These are phyloP conservation scores for Sporobolomyces phaffii DNA, from an alignment of 768 basidiomycete species.

Conservation along the genomic window DNA sequence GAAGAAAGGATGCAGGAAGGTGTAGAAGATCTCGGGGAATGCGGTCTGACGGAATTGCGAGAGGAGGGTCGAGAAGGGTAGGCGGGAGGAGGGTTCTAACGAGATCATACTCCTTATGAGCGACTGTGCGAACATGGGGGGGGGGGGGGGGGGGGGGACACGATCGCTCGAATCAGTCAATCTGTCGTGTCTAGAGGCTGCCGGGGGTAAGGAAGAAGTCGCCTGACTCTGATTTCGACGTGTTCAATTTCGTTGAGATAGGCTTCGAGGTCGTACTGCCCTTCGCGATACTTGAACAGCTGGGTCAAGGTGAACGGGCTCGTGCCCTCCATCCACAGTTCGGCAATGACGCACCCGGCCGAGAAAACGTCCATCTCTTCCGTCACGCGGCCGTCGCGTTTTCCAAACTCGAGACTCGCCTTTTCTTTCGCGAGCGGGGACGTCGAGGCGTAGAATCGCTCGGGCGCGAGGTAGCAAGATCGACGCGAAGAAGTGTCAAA, in stretches of 20 bases:
- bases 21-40: constrained; percentile 89
- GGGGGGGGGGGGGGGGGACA: too few relatives aligned
- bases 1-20: constrained; percentile 85
- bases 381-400: constrained; percentile 73
- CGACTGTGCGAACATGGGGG: constrained; percentile 58
- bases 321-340: constrained; percentile 89
- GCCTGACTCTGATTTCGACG: constrained; percentile 67
- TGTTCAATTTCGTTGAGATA: constrained; percentile 73
- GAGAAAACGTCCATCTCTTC: constrained; percentile 98
- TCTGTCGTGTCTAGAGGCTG: too few relatives aligned
- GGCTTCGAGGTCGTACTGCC: constrained; percentile 57
- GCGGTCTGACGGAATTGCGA: constrained; percentile 68
- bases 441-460: constrained; percentile 81
- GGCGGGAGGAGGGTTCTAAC: constrained; percentile 67
- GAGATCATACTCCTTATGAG: constrained; percentile 86
- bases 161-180: neutral
- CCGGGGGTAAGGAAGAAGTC: neutral
- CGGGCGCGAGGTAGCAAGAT: constrained; percentile 93
- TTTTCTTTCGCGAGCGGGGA: constrained; percentile 68
- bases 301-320: constrained; percentile 90
- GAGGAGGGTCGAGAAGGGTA: constrained; percentile 72
- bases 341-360: constrained; percentile 87
- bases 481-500: constrained; percentile 90
- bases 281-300: constrained; percentile 85
- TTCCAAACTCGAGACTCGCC: constrained; percentile 54